Evolutionary conservation across 2,329 filamentous ascomycete species (phyloP), one percentile per base, ranked within the genome.

Genomic region (Fusarium albidum): DNA sequence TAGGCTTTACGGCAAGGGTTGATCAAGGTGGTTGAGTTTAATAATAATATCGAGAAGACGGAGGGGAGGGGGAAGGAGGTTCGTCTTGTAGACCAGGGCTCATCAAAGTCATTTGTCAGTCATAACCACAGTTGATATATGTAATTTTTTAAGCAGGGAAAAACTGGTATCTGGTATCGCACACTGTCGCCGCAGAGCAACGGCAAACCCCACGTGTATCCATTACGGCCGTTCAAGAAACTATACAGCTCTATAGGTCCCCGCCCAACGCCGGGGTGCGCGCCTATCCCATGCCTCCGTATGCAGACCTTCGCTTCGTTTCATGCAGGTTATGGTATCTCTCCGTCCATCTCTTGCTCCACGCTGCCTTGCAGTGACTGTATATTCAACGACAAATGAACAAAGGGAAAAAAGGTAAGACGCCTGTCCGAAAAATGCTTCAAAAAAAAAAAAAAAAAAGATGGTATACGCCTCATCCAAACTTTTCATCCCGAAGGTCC

Each of bases 1-100:
- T 85, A 56, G 59, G 60, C 3, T 65, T 73, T 34, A 49, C 18
- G n/a, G 5, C 33, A 18, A 35, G 33, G 14, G 33, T 17, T 5
- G 14, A 14, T 12, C 12, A 31, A 26, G 12, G 6, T 21, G 7
- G 21, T 21, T 21, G 21, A 21, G 21, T 21, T 21, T 21, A 7
- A 21, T 21, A 21, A 5, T 21, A 7, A 21, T 21, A 21, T 21
- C 21, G 21, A 21, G 21, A 21, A 21, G 4, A 21, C 4, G 21
- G 21, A 7, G 21, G 21, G 21, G 7, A 21, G n/a, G 31, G 32
- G 34, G 18, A 44, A 43, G 35, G 51, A 13, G n/a, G n/a, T n/a
- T 7, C 21, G 32, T 25, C 15, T 14, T 14, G 18, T 12, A 25
- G 15, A 26, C 49, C 7, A 48, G 18, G 6, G 6, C 15, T 12